Evolutionary conservation across 2,329 filamentous ascomycete species (phyloP), one percentile per base, ranked within the genome.

Genomic region (Fusarium austroafricanum): DNA sequence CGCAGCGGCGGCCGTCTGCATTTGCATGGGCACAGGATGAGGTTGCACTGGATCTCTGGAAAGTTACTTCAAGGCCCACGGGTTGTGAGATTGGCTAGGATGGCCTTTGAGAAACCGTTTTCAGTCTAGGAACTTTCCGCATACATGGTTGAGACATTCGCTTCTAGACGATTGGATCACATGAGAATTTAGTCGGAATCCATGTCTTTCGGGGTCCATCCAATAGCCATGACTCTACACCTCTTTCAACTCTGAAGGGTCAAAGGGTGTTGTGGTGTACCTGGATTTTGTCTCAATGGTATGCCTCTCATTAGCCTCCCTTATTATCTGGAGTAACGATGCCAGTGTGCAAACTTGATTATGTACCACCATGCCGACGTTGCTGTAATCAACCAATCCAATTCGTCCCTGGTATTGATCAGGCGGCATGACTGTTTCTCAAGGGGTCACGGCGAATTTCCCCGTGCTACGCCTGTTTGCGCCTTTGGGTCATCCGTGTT

Each of bases 351-450:
- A n/a, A 35, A 37, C 53, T 56, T 54, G 63, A 44, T 63, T 44
- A 68, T 68, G 67, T 68, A 70, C 71, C 67, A 71, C 52, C 67
- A 70, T 68, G 21, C 67, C 67, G 40, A 50, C 33, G 31, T 45
- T 53, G 38, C 21, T 47, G n/a, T 33, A 5, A 12, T 14, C 45
- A 37, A 21, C 58, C 60, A 63, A 63, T 57, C 58, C 42, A 44
- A 40, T 26, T 42, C 26, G 47, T 67, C 50, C 62, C 57, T 53
- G 21, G 33, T 38, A 37, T 42, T 43, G 21, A 45, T 23, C 45
- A 61, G 51, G 51, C 42, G 50, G 26, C 38, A 68, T 68, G 47
- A 26, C 51, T 66, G 50, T 66, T 57, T 28, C 61, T 59, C 52
- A 54, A 44, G 53, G 44, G 55, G 66, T 63, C 56, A 68, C 61